These are phyloP conservation scores for Catunica adiposa DNA, from an alignment of 2,329 filamentous ascomycete genomes.

Conservation along the genomic window DNA sequence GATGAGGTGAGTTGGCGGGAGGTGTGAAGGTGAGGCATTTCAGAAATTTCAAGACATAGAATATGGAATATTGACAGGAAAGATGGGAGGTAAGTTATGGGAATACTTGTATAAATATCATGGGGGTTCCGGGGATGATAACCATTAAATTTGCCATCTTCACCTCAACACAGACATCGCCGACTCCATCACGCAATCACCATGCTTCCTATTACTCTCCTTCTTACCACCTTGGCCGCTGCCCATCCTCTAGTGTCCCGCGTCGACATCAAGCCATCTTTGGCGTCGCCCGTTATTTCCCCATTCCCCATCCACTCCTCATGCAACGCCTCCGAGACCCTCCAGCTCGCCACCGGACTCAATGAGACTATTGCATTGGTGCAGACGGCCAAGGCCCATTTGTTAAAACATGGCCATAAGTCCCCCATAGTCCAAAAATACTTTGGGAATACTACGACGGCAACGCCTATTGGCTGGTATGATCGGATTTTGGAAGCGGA, in stretches of 20 bases:
- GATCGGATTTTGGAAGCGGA: constrained; percentile 42
- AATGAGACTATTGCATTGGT: constrained; percentile 42
- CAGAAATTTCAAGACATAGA: too few relatives aligned
- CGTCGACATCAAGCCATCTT: background rate
- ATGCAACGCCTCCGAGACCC: constrained; percentile 45
- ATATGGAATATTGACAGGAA: too few relatives aligned
- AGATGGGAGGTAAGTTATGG: too few relatives aligned
- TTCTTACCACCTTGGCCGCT: background rate
- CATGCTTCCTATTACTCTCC: constrained; percentile 4
- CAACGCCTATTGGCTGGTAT: constrained; percentile 44
- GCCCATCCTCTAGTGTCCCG: background rate
- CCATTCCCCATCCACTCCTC: constrained; percentile 36
- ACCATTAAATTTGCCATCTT: background rate
- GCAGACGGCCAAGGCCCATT: constrained; percentile 44
- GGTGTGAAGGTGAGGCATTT: too few relatives aligned
- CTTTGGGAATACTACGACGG: constrained; percentile 44
- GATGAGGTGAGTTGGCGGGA: background rate
- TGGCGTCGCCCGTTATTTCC: background rate
- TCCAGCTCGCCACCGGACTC: constrained; percentile 39
- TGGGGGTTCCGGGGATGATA: background rate
- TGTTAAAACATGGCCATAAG: constrained; percentile 38
- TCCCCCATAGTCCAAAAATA: constrained; percentile 48
- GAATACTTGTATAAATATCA: too few relatives aligned
- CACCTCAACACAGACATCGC: background rate
- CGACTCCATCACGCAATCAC: background rate